Evolutionary conservation across 75 land plant species (phyloP).

Genomic region (Pinus tabuliformis): DNA sequence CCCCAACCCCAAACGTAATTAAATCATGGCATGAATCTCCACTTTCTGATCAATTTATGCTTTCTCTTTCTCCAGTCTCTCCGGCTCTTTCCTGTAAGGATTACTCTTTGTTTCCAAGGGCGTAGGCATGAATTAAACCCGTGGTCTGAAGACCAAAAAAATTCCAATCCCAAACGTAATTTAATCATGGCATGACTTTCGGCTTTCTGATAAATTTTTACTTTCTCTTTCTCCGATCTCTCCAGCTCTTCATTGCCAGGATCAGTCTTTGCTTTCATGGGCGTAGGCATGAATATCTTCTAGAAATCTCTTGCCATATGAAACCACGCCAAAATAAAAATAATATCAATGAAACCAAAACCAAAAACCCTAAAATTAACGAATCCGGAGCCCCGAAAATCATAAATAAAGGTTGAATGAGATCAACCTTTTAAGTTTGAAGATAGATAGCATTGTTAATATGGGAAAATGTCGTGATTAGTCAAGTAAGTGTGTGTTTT

Average conservation of each 20-base stretch:
- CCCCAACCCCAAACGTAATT: too few species aligned
- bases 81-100: constrained; percentile 42
- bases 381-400: not conserved
- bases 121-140: too few species aligned
- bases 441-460: constrained; percentile 54
- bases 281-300: too few species aligned
- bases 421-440: constrained; percentile 63
- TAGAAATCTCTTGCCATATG: constrained; percentile 26
- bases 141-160: too few species aligned
- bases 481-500: constrained; percentile 38
- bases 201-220: too few species aligned
- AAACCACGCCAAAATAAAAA: not conserved
- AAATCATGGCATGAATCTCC: constrained; percentile 30
- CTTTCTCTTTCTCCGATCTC: too few species aligned
- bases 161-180: too few species aligned
- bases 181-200: too few species aligned
- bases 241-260: too few species aligned
- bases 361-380: too few species aligned
- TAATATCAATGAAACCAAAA: not conserved
- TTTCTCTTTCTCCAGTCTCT: constrained; percentile 38
- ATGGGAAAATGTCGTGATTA: constrained; percentile 62
- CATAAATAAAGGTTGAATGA: not conserved
- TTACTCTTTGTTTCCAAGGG: constrained; percentile 12
- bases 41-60: constrained; percentile 50
- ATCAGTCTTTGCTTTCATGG: too few species aligned